A percentile compares a stretch with the other conserved stretches of the same genome.
Evolutionary conservation across 2,329 filamentous ascomycete species (phyloP).

Genomic region (Gremmenia infestans): DNA sequence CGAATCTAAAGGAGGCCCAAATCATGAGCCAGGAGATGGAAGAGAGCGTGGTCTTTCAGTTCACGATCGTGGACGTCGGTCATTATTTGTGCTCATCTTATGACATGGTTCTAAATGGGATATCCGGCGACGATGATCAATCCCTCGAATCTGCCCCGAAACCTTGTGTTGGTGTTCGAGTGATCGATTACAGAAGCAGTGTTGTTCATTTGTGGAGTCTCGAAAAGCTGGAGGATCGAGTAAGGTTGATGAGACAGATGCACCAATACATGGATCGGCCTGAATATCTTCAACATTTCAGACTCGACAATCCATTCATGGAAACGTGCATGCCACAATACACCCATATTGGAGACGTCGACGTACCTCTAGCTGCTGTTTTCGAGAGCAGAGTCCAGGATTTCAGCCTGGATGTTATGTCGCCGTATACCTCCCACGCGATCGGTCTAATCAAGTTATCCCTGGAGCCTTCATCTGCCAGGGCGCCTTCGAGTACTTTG

Average conservation of each 20-base stretch:
- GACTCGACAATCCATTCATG: constrained; percentile 86
- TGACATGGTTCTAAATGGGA: constrained; percentile 89
- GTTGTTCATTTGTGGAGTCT: constrained; percentile 93
- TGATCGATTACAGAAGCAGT: constrained; percentile 82
- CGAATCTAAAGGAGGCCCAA: constrained; percentile 88
- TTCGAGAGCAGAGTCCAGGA: constrained; percentile 95
- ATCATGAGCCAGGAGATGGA: constrained; percentile 97
- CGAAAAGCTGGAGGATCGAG: constrained; percentile 81
- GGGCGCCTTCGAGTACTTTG: constrained; percentile 83
- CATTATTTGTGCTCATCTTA: constrained; percentile 91
- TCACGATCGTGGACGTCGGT: constrained; percentile 82
- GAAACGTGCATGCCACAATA: constrained; percentile 90
- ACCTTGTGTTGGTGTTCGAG: constrained; percentile 83
- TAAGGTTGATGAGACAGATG: constrained; percentile 92
- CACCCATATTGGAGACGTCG: constrained; percentile 85
- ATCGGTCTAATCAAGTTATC: constrained; percentile 88
- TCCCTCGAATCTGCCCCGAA: constrained; percentile 77
- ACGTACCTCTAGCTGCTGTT: constrained; percentile 86
- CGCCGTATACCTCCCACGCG: constrained; percentile 85
- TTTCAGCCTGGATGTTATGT: constrained; percentile 84
- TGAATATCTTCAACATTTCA: constrained; percentile 90
- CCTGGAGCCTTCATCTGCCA: constrained; percentile 86
- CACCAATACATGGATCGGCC: constrained; percentile 94
- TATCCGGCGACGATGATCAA: constrained; percentile 76
- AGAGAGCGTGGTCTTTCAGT: constrained; percentile 90